A percentile compares a stretch with the other conserved stretches of the same genome.
These are phyloP conservation scores for Curvularia spicifera DNA, from an alignment of 2,329 filamentous ascomycete genomes.

Conservation along the genomic window DNA sequence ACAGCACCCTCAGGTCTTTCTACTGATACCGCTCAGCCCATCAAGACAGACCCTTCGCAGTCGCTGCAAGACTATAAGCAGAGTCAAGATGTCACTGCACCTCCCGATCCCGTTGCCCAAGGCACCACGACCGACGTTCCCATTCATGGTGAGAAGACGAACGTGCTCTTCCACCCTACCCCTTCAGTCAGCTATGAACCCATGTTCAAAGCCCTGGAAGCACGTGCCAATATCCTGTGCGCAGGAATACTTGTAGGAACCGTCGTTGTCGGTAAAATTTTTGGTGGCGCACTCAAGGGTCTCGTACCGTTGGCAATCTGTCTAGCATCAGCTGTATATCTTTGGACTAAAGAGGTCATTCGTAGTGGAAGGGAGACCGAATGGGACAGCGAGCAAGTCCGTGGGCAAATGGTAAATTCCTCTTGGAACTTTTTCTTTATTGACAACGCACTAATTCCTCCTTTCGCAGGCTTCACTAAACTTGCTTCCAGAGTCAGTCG, in stretches of 20 bases:
- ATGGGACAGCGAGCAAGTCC: slow-evolving; percentile 85
- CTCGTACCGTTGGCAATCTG: slow-evolving; percentile 75
- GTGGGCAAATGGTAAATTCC: slow-evolving; percentile 72
- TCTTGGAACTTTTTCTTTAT: background rate
- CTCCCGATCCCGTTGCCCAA: slow-evolving; percentile 81
- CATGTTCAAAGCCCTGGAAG: slow-evolving; percentile 79
- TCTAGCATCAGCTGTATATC: slow-evolving; percentile 77
- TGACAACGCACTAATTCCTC: slow-evolving; percentile 4
- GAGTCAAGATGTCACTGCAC: slow-evolving; percentile 87
- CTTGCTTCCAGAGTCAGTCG: slow-evolving; percentile 86
- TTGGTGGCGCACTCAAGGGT: slow-evolving; percentile 78
- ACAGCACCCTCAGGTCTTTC: background rate
- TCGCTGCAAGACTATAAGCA: slow-evolving; percentile 79
- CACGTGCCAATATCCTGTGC: slow-evolving; percentile 73
- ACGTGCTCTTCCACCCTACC: slow-evolving; percentile 93
- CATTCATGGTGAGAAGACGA: slow-evolving; percentile 95
- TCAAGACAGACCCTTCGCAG: slow-evolving; percentile 74
- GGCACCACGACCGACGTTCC: slow-evolving; percentile 92
- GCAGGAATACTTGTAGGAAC: slow-evolving; percentile 74
- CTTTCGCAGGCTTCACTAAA: slow-evolving; percentile 73
- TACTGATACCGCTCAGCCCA: slow-evolving; percentile 51
- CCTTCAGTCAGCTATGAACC: slow-evolving; percentile 89
- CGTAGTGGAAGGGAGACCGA: slow-evolving; percentile 81
- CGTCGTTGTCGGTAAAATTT: slow-evolving; percentile 76
- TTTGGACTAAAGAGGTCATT: slow-evolving; percentile 90